Evolutionary conservation across 2,329 filamentous ascomycete species (phyloP), one percentile per base, ranked within the genome.

Genomic region (Colletotrichum sp.): DNA sequence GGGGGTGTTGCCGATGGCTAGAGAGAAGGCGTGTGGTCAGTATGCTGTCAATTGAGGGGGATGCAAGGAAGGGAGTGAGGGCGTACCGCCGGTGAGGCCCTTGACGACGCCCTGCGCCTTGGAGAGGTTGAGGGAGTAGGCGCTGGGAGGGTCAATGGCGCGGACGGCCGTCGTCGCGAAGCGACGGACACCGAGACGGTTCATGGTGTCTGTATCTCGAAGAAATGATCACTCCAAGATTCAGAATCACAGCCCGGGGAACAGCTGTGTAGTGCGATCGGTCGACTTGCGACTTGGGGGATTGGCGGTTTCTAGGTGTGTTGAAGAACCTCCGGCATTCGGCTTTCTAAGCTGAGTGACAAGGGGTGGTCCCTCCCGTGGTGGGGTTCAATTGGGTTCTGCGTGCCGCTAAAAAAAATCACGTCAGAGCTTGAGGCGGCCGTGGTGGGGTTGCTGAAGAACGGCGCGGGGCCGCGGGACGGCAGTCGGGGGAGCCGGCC

Each of bases 1-100:
- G 2, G 97, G 96, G 0, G 97, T 99, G 86, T 99, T 99, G 78
- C 97, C 97, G 87, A 99, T 99, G 71, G 97, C 97, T 98, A 18
- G 28, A 18, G 26, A 44, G 39, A 55, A 69, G 15, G 49, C 39
- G 34, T 18, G 39, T n/a, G 4, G 66, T 63, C 5, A 57, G 73
- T 16, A 6, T 18, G n/a, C 21, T 4, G n/a, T 55, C 30, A 26
- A 30, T 55, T 75, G 28, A 28, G 52, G 55, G 7, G 44, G 16
- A 59, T 39, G 59, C 24, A 28, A 28, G 18, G 32, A 57, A 77
- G 26, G 8, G 30, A 26, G 34, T 24, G 36, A 32, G 30, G n/a
- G 77, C 86, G 77, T 90, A 97, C 95, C 96, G 88, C 95, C 95
- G 71, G 95, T 93, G 80, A 98, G 90, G 63, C 95, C 93, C 83